Evolutionary conservation across 306 rosid species (phyloP).

Genomic region (Sphenostylis stenocarpa): DNA sequence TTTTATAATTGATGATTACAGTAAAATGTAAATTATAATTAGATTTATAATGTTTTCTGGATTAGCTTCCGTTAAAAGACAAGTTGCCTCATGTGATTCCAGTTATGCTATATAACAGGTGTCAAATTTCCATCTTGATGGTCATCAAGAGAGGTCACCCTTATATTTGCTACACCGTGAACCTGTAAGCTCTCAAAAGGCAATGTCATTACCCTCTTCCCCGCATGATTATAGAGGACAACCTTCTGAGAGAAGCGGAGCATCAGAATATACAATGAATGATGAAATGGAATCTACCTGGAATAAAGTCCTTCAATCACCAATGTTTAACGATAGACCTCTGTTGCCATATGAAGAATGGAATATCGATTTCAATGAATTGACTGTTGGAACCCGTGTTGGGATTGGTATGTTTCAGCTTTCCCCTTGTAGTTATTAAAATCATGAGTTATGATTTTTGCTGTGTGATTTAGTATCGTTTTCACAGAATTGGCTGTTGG

Average conservation of each 20-base stretch:
- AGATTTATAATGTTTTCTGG: not conserved
- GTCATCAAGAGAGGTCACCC: constrained; percentile 41
- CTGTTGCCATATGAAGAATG: constrained; percentile 84
- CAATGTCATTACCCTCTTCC: constrained; percentile 88
- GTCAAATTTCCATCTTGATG: constrained; percentile 43
- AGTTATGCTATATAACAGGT: constrained; percentile 27
- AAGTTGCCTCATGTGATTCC: constrained; percentile 16
- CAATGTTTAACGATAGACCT: constrained; percentile 60
- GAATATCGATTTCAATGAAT: constrained; percentile 86
- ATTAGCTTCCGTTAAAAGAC: constrained; percentile 23
- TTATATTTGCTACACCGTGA: constrained; percentile 42
- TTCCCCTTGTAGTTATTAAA: constrained; percentile 15
- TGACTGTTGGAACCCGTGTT: constrained; percentile 93
- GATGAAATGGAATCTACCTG: constrained; percentile 72
- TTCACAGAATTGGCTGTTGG: constrained; percentile 88
- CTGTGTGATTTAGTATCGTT: constrained; percentile 43
- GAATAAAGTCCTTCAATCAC: constrained; percentile 78
- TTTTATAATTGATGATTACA: not conserved
- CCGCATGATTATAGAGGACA: constrained; percentile 82
- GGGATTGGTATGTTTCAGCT: constrained; percentile 75
- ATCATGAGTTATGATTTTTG: not conserved
- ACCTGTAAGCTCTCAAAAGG: constrained; percentile 67
- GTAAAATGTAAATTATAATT: not conserved
- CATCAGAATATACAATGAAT: constrained; percentile 42
- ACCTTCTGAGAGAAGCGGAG: constrained; percentile 59